These are phyloP conservation scores for Colletotrichum agaves DNA, from an alignment of 2,329 filamentous ascomycete species.

Conservation along the genomic window DNA sequence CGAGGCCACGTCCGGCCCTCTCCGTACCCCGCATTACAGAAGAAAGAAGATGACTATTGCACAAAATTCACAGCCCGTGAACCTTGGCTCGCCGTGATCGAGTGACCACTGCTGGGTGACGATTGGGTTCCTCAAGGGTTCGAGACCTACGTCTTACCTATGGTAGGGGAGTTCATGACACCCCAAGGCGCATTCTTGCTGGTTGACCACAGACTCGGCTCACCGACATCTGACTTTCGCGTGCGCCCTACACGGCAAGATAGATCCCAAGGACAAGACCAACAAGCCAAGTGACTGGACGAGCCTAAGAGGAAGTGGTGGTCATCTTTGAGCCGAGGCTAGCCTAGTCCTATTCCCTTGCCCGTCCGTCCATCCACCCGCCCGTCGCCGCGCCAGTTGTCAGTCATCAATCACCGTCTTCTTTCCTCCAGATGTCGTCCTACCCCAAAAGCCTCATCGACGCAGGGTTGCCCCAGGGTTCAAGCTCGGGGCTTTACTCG, in stretches of 20 bases:
- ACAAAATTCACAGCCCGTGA: background rate
- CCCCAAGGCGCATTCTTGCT: background rate
- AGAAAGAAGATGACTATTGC: background rate
- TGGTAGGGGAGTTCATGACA: background rate
- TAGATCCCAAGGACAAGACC: background rate
- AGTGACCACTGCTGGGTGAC: background rate
- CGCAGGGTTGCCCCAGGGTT: too few species aligned
- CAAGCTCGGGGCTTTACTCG: too few species aligned
- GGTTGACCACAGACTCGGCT: background rate
- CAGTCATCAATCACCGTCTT: too few species aligned
- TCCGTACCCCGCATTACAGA: background rate
- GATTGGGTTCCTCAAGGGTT: background rate
- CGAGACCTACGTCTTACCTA: background rate
- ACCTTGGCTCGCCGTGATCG: background rate
- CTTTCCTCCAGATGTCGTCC: background rate
- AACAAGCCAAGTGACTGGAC: background rate
- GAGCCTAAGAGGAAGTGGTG: background rate
- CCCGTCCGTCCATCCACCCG: background rate
- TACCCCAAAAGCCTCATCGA: too few species aligned
- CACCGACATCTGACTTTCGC: background rate
- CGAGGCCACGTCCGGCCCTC: background rate
- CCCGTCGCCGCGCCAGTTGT: background rate
- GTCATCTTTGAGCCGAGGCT: conserved; percentile 5
- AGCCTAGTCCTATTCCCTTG: background rate
- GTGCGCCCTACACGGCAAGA: background rate